Base-by-base conservation (phyloP, 805 yeast genomes). In the Torulaspora maleeae region DNA sequence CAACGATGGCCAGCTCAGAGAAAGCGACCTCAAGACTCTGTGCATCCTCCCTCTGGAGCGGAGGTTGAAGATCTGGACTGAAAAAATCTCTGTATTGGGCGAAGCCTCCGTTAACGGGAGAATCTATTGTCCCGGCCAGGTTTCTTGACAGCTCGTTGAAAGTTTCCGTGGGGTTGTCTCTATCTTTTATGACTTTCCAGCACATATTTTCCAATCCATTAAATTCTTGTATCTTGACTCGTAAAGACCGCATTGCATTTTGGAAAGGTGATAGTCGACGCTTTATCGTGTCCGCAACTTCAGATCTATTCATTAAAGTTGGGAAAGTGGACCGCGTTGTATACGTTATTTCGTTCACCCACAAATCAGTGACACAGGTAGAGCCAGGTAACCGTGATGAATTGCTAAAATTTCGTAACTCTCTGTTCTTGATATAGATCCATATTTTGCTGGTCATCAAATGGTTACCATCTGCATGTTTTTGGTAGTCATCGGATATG, bases 91-190 rank as follows among this genome's bases (percentile, higher is more conserved):
- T 74, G 66, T 85, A 88, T 60, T 84, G 88, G 2, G 87, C 86
- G 51, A 88, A 86, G 47, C 96, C 96, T 28, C 96, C 96, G 61
- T 88, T 88, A 5, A 88, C 91, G 3, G 96, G 96, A 0, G 96
- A 80, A 61, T 87, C 95, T 44, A 89, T 90, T 0, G 96, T 86
- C 35, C 96, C 96, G 2, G 87, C 77, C 44, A 83, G 68, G 56
- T 79, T 79, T 63, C 91, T 72, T 5, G 90, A 80, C 49, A 85
- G 67, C 58, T 80, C 87, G 52, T 76, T 75, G 61, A 82, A 81
- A 24, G 76, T 61, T 0, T 80, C 66, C 2, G 71, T 59, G 39
- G 65, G 69, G 40, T 74, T 78, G 0, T 72, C 71, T 55, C 75
- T 76, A 24, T 78, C 80, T 52, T 73, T 77, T 44, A 75, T 52